Conservation (phyloP, 2,329 filamentous ascomycete species). For the Talaromyces sp. region DNA sequence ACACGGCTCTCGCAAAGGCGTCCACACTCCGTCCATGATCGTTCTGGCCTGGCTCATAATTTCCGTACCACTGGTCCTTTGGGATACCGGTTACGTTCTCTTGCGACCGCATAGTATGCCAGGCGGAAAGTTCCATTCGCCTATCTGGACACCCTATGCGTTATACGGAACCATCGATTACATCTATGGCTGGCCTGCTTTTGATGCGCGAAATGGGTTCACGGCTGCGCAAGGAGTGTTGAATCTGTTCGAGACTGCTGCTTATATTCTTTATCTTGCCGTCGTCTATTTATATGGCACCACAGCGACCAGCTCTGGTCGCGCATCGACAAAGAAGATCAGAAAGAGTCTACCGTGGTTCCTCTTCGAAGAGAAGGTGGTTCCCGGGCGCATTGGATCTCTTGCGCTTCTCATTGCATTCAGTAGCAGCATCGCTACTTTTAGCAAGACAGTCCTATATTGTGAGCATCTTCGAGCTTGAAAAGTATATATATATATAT, state of each 20-base stretch:
- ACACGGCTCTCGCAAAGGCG: constrained; percentile 42
- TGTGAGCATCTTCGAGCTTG: constrained; percentile 41
- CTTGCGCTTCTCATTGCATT: constrained; percentile 60
- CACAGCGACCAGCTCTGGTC: constrained; percentile 29
- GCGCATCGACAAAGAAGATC: constrained; percentile 28
- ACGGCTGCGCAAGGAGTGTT: constrained; percentile 69
- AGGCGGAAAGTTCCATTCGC: constrained; percentile 68
- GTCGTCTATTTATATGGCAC: constrained; percentile 50
- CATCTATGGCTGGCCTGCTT: constrained; percentile 76
- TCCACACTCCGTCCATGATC: constrained; percentile 60
- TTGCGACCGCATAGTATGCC: constrained; percentile 79
- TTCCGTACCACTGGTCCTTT: constrained; percentile 74
- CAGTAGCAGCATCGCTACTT: constrained; percentile 60
- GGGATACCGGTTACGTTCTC: constrained; percentile 79
- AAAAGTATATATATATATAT: too few relatives aligned
- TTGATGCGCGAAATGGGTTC: constrained; percentile 68
- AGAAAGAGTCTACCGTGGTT: constrained; percentile 43
- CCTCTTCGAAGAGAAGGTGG: constrained; percentile 50
- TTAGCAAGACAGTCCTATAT: constrained; percentile 68
- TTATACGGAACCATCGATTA: constrained; percentile 79
- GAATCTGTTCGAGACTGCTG: constrained; percentile 66
- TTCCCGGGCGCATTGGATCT: constrained; percentile 54
- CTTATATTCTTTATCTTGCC: constrained; percentile 64
- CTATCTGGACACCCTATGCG: constrained; percentile 73
- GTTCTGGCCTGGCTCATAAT: constrained; percentile 69